Evolutionary conservation across 225 moss, liverwort and hornwort species (phyloP).

Genomic region (Physcomitrellopsis africana): DNA sequence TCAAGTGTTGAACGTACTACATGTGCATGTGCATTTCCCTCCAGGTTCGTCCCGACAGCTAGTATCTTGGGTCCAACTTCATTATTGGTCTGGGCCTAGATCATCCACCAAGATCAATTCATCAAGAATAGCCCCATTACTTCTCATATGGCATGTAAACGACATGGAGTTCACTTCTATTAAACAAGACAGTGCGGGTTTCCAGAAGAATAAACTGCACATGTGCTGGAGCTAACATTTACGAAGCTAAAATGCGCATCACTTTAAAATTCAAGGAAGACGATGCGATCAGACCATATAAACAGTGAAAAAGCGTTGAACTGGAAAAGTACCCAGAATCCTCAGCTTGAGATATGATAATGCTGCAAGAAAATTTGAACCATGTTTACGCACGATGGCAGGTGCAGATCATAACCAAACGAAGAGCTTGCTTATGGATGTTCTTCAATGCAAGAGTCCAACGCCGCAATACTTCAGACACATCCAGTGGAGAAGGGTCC

Average conservation of each 20-base stretch:
- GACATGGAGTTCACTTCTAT: conserved; percentile 18
- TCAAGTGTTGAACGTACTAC: conserved; percentile 81
- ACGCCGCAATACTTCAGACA: conserved; percentile 82
- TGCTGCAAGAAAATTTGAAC: too few relatives aligned
- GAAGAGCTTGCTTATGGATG: too few relatives aligned
- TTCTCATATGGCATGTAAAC: neutral
- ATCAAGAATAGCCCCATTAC: conserved; percentile 31
- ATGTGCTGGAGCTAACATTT: neutral
- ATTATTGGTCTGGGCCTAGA: conserved; percentile 75
- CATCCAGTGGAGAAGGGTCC: conserved; percentile 71
- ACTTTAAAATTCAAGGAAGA: conserved; percentile 9
- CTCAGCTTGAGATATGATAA: too few relatives aligned
- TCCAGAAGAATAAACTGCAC: conserved; percentile 16
- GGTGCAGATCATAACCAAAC: too few relatives aligned
- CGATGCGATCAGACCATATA: neutral
- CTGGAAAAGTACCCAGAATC: too few relatives aligned
- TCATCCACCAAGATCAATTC: conserved; percentile 30
- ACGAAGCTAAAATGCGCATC: conserved; percentile 6
- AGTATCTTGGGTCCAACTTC: conserved; percentile 92
- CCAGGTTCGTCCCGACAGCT: conserved; percentile 48
- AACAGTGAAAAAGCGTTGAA: conserved; percentile 14
- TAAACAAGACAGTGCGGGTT: conserved; percentile 1
- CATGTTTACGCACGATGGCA: too few relatives aligned
- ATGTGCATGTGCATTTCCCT: conserved; percentile 77
- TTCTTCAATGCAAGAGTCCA: too few relatives aligned